Conservation (phyloP, 441 rosid genomes). For the Euphorbia schlechtendalii region DNA sequence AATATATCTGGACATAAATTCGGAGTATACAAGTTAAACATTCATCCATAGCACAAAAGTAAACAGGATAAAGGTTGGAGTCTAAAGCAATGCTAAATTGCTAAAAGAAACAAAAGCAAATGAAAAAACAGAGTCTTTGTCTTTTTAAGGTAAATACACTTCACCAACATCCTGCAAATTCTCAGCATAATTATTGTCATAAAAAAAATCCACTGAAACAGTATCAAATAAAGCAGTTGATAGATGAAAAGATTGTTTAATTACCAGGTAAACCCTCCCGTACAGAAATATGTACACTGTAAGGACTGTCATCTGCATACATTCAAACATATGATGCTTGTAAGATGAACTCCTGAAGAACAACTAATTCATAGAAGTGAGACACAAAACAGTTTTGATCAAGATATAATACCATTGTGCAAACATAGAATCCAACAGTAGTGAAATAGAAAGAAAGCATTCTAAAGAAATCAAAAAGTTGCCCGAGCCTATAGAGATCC, state of each 20-base stretch:
- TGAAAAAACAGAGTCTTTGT: background rate
- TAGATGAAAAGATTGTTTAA: background rate
- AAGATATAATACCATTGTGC: constrained; percentile 73
- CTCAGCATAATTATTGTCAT: background rate
- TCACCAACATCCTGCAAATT: background rate
- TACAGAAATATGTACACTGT: constrained; percentile 81
- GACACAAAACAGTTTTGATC: background rate
- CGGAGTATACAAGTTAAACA: background rate
- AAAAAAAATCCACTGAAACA: background rate
- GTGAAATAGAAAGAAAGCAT: constrained; percentile 96
- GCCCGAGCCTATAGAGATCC: constrained; percentile 90
- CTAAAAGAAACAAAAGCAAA: background rate
- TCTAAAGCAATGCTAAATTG: background rate
- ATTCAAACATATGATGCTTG: constrained; percentile 19
- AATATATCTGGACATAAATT: background rate
- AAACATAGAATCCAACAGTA: constrained; percentile 87
- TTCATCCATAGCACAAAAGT: background rate
- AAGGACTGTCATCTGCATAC: constrained; percentile 91
- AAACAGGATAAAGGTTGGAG: background rate
- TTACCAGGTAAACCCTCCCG: constrained; percentile 93
- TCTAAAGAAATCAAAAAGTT: constrained; percentile 93
- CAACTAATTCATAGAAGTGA: constrained; percentile 14
- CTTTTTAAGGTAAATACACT: background rate
- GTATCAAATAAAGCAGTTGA: background rate
- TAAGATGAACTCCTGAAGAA: constrained; percentile 13